These are phyloP conservation scores for Metschnikowia rubicola DNA, from an alignment of 805 yeast species.

Conservation along the genomic window DNA sequence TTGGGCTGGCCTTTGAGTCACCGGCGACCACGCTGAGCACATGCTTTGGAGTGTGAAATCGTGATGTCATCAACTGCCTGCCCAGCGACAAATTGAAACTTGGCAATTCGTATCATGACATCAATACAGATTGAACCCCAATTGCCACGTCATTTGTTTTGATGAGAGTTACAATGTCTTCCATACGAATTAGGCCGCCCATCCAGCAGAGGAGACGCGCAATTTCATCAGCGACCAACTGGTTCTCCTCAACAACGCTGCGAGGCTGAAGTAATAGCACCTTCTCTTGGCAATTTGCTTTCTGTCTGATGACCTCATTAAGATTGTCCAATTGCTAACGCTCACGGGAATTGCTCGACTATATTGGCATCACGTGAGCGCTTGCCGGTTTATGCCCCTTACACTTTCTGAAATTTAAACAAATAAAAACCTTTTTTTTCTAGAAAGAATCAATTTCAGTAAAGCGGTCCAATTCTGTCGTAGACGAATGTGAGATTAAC, in stretches of 20 bases:
- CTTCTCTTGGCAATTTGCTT: no score
- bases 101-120: slow-evolving; percentile 8
- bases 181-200: slow-evolving; percentile 17
- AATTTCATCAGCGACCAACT: slow-evolving; percentile 14
- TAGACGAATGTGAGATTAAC: no score
- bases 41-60: slow-evolving; percentile 13
- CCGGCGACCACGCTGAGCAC: slow-evolving; percentile 19
- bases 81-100: slow-evolving; percentile 15
- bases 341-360: no score
- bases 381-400: no score
- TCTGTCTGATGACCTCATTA: no score
- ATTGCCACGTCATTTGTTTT: slow-evolving; percentile 14
- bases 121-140: slow-evolving; percentile 12
- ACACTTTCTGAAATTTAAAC: no score
- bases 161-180: slow-evolving; percentile 16
- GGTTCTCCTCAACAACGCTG: slow-evolving; percentile 1
- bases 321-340: no score
- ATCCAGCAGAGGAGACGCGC: slow-evolving; percentile 16
- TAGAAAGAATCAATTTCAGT: no score
- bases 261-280: no score
- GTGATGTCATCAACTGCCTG: slow-evolving; percentile 14
- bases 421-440: no score
- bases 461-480: no score
- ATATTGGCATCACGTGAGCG: no score
- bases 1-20: slow-evolving; percentile 32